Evolutionary conservation across 208 protist genomes (phyloP), one percentile per base, ranked within the genome.

Genomic region (Trypanosoma grayi): DNA sequence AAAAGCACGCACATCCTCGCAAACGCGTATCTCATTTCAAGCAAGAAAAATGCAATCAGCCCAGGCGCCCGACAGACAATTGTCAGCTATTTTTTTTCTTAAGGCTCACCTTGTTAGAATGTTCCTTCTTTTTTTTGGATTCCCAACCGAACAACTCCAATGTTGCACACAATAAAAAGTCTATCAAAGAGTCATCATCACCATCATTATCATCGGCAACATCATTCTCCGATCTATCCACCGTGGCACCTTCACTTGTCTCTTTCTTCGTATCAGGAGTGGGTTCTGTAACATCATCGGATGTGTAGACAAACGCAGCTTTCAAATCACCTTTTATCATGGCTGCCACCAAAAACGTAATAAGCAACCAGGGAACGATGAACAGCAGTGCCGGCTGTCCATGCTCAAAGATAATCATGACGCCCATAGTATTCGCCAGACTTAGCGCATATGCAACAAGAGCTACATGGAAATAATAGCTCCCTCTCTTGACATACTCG

Each of bases 341-440:
- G 2, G 60, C 70, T 11, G 79, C 56, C 8, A 57, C 27, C 27
- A 63, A 57, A 68, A 92, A 92, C 0, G 82, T 78, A 55, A 93
- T 73, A 5, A 92, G 66, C 16, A 94, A 73, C 82, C 84, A 96
- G 36, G 92, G 92, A 13, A 97, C 92, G 50, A 97, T 93, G 66
- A 92, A 97, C 33, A 97, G 75, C 18, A 97, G 73, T 20, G 92
- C 92, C 5, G 92, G 92, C 78, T 99, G 97, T 9, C 95, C 97
- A 62, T 93, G 82, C 50, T 92, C 59, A 63, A 95, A 98, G 22
- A 95, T 62, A n/a, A 98, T 30, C 97, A 99, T 98, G 27, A 98
- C 93, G 28, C 50, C 77, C 76, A 99, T 94, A 11, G 97, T 98
- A 55, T 92, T 91, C 5, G 92, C 53, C 25, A 99, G 68, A 56